phyloP scores from a whole-genome alignment of 257 asterid species.

The Solanum sitiens region DNA sequence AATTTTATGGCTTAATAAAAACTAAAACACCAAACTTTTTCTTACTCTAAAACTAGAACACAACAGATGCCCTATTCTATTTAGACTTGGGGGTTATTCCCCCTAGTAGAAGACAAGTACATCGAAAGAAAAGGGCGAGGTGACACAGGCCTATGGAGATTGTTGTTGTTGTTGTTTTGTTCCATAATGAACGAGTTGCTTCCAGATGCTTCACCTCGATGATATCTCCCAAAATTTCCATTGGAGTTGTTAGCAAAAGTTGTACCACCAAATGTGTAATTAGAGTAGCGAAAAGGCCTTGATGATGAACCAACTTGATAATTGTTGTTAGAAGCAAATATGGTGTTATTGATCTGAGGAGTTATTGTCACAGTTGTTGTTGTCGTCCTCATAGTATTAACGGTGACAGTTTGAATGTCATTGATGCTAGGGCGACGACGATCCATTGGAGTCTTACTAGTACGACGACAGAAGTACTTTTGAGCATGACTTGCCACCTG shows the following conservation, averaged over 20 bases:
- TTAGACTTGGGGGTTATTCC: background rate
- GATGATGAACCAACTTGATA: background rate
- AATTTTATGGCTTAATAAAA: background rate
- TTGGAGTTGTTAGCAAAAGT: background rate
- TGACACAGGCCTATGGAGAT: background rate
- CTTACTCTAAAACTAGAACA: background rate
- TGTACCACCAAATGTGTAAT: background rate
- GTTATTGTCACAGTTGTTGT: background rate
- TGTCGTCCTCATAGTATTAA: background rate
- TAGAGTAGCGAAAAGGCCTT: background rate
- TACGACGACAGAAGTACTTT: slow-evolving; percentile 26
- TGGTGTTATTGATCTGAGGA: background rate
- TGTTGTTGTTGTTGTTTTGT: background rate
- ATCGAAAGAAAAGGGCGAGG: background rate
- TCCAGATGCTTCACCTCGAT: background rate
- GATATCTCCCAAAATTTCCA: background rate
- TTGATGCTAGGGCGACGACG: slow-evolving; percentile 28
- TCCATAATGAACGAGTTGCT: background rate
- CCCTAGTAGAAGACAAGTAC: background rate
- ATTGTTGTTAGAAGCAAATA: background rate
- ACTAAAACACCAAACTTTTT: background rate
- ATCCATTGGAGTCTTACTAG: slow-evolving; percentile 10
- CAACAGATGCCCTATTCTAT: background rate
- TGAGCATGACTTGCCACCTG: slow-evolving; percentile 58
- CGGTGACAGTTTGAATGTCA: slow-evolving; percentile 10